These are phyloP conservation scores for Blumeriella jaapii DNA, from an alignment of 2,329 filamentous ascomycete species.

Conservation along the genomic window DNA sequence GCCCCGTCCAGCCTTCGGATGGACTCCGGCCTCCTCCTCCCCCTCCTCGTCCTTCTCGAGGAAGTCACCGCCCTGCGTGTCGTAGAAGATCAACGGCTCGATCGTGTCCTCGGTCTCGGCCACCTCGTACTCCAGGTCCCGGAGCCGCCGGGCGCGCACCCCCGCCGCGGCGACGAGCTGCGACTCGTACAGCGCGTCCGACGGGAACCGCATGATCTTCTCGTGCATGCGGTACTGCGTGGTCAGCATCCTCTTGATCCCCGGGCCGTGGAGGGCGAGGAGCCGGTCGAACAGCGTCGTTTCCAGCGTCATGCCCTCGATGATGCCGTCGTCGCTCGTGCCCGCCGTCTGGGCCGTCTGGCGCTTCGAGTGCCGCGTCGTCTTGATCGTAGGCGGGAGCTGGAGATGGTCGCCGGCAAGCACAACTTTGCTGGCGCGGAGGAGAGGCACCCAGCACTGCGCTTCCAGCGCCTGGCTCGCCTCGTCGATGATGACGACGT, in stretches of 20 bases:
- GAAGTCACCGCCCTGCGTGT: conserved; percentile 91
- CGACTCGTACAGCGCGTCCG: conserved; percentile 73
- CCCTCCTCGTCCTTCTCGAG: conserved; percentile 72
- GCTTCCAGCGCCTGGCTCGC: conserved; percentile 92
- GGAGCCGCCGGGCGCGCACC: conserved; percentile 65
- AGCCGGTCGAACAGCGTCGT: conserved; percentile 90
- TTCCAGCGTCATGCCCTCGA: conserved; percentile 56
- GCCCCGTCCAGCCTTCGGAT: conserved; percentile 35
- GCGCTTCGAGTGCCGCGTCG: conserved; percentile 49
- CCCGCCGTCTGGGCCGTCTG: conserved; percentile 27
- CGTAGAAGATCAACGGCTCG: conserved; percentile 85
- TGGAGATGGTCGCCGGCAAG: conserved; percentile 92
- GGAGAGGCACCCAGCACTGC: conserved; percentile 88
- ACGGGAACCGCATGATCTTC: conserved; percentile 89
- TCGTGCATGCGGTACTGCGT: conserved; percentile 98
- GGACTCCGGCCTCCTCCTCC: conserved; percentile 57
- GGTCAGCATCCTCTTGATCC: conserved; percentile 88
- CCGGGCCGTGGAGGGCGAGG: conserved; percentile 65
- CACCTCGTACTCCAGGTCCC: conserved; percentile 67
- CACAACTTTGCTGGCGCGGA: conserved; percentile 72
- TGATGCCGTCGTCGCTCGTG: conserved; percentile 29
- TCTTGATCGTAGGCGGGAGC: conserved; percentile 89
- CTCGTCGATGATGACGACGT: conserved; percentile 92
- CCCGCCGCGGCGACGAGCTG: conserved; percentile 69
- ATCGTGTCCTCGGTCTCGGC: conserved; percentile 72